phyloP scores from a whole-genome alignment of 345 rosid genomes.

The Cardamine chenopodiifolia region DNA sequence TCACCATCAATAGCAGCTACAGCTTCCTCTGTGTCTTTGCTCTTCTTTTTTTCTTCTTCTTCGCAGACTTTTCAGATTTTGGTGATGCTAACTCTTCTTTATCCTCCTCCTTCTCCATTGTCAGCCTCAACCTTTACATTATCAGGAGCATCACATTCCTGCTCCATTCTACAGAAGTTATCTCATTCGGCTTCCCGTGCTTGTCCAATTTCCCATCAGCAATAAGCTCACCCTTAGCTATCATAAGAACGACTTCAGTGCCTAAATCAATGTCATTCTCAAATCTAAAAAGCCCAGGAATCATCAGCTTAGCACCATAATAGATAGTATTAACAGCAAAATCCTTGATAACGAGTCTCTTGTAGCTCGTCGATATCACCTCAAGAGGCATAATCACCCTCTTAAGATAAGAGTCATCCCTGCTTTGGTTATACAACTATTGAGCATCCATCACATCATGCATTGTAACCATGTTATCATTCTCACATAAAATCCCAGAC shows the following conservation, averaged over 20 bases:
- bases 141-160: slow-evolving; percentile 65
- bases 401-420: slow-evolving; percentile 80
- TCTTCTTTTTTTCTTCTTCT: slow-evolving; percentile 74
- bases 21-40: slow-evolving; percentile 55
- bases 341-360: slow-evolving; percentile 91
- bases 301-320: slow-evolving; percentile 93
- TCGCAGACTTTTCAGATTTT: slow-evolving; percentile 74
- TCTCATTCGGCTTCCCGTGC: slow-evolving; percentile 85
- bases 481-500: slow-evolving; percentile 91
- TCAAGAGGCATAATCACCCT: slow-evolving; percentile 93
- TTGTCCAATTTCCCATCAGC: slow-evolving; percentile 83
- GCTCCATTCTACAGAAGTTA: slow-evolving; percentile 75
- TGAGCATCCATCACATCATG: slow-evolving; percentile 99
- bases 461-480: slow-evolving; percentile 96
- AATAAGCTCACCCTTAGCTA: slow-evolving; percentile 89
- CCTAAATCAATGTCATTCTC: slow-evolving; percentile 90
- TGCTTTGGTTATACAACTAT: slow-evolving; percentile 65
- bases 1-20: slow-evolving; percentile 45
- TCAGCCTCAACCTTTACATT: slow-evolving; percentile 38
- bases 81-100: slow-evolving; percentile 52
- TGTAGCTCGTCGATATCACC: slow-evolving; percentile 82
- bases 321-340: slow-evolving; percentile 94
- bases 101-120: slow-evolving; percentile 48
- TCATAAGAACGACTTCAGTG: slow-evolving; percentile 90
- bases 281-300: slow-evolving; percentile 84